Evolutionary conservation across 768 basidiomycete species (phyloP).

Genomic region (Glaciozyma antarctica): DNA sequence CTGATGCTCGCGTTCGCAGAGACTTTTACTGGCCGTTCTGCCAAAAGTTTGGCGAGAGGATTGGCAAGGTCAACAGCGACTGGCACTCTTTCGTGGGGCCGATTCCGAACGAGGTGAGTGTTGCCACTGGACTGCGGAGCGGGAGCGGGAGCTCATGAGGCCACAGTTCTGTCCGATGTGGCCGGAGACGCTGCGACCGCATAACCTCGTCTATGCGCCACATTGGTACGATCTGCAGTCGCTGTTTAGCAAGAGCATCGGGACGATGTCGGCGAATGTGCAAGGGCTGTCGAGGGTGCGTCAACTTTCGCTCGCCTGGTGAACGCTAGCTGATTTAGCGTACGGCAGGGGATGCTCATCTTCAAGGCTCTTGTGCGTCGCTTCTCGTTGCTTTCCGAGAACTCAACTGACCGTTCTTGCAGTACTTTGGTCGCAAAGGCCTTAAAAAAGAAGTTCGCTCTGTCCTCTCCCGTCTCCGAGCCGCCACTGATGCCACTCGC

Average conservation of each 20-base stretch:
- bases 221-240: constrained; percentile 89
- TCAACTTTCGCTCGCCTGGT: background rate
- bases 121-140: too few species aligned
- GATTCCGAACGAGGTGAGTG: constrained; percentile 79
- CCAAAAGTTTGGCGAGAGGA: constrained; percentile 55
- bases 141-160: background rate
- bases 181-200: constrained; percentile 55
- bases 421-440: constrained; percentile 31
- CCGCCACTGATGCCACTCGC: background rate
- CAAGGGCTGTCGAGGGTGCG: constrained; percentile 78
- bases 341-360: constrained; percentile 25
- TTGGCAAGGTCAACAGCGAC: constrained; percentile 49
- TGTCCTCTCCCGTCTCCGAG: background rate
- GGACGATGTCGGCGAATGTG: constrained; percentile 81
- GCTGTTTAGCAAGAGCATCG: constrained; percentile 71
- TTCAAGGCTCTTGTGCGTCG: constrained; percentile 19
- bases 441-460: constrained; percentile 29
- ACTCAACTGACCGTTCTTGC: background rate
- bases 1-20: constrained; percentile 1
- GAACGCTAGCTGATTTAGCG: background rate
- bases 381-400: background rate
- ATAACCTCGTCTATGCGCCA: constrained; percentile 60
- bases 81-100: constrained; percentile 60
- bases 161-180: constrained; percentile 65
- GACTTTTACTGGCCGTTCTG: constrained; percentile 77